Conservation (phyloP, 1,284 basidiomycete genomes). For the Ustilago lituana region DNA sequence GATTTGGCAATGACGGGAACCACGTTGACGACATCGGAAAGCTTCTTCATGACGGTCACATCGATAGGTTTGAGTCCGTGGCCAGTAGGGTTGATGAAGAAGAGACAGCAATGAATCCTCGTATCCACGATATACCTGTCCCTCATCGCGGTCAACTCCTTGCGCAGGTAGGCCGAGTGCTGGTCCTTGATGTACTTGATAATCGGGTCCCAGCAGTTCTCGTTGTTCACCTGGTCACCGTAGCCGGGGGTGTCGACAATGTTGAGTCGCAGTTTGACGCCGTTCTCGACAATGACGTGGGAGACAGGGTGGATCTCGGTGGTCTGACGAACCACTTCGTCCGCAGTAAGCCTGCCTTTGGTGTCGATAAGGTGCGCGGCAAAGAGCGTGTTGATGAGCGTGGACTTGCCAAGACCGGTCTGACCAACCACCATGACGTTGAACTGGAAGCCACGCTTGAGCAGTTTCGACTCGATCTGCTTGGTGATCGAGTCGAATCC, state of each 20-base stretch:
- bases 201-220: slow-evolving; percentile 99
- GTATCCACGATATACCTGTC: slow-evolving; percentile 98
- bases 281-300: slow-evolving; percentile 96
- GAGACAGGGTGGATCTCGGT: slow-evolving; percentile 95
- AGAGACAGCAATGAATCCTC: slow-evolving; percentile 96
- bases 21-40: slow-evolving; percentile 97
- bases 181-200: slow-evolving; percentile 99
- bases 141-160: slow-evolving; percentile 97
- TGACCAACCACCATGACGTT: slow-evolving; percentile 80
- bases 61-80: slow-evolving; percentile 74
- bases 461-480: slow-evolving; percentile 98
- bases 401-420: slow-evolving; percentile 97
- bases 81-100: slow-evolving; percentile 83
- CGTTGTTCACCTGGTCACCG: slow-evolving; percentile 98
- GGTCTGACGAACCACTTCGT: slow-evolving; percentile 88
- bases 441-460: slow-evolving; percentile 99
- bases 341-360: slow-evolving; percentile 88
- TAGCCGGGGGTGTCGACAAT: slow-evolving; percentile 99
- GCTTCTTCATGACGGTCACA: slow-evolving; percentile 98
- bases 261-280: slow-evolving; percentile 92
- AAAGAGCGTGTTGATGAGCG: slow-evolving; percentile 98
- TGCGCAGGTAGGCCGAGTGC: slow-evolving; percentile 96
- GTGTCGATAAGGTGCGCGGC: slow-evolving; percentile 97
- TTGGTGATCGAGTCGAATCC: slow-evolving; percentile 77
- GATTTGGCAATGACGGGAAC: slow-evolving; percentile 98